Evolutionary conservation across 176 grass and related monocot species (phyloP).

Genomic region (Cenchrus fungigraminus): DNA sequence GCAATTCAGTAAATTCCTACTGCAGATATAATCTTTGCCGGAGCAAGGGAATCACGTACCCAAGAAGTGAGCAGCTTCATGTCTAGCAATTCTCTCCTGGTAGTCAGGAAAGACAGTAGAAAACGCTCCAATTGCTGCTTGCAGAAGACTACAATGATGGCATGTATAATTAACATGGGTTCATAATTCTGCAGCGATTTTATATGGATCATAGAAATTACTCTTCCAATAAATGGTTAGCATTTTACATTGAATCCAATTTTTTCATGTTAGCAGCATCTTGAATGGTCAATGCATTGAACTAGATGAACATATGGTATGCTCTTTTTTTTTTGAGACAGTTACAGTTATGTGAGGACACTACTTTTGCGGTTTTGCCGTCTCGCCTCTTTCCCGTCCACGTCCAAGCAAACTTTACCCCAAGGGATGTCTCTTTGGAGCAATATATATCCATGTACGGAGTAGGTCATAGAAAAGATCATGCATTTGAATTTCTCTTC

Average conservation of each 20-base stretch:
- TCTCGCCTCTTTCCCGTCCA: background rate
- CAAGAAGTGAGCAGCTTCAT: constrained; percentile 95
- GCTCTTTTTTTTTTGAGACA: background rate
- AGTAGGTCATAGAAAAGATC: background rate
- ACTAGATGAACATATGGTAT: background rate
- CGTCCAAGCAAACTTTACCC: background rate
- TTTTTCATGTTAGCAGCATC: background rate
- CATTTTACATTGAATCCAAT: background rate
- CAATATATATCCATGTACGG: too few species aligned
- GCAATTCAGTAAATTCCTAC: constrained; percentile 14
- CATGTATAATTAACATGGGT: constrained; percentile 1
- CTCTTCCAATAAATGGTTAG: background rate
- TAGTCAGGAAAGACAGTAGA: constrained; percentile 93
- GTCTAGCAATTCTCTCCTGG: constrained; percentile 89
- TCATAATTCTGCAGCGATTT: background rate
- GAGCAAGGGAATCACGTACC: constrained; percentile 36
- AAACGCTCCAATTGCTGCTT: constrained; percentile 80
- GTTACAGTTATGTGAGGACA: background rate
- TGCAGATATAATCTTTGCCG: constrained; percentile 1
- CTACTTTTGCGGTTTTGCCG: background rate
- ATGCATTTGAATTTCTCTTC: background rate
- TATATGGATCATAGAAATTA: background rate
- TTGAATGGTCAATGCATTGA: background rate
- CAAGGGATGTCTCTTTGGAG: background rate
- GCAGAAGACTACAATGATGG: constrained; percentile 64